Evolutionary conservation across 768 basidiomycete genomes (phyloP).

Genomic region (Pleurotus tuber-regium): DNA sequence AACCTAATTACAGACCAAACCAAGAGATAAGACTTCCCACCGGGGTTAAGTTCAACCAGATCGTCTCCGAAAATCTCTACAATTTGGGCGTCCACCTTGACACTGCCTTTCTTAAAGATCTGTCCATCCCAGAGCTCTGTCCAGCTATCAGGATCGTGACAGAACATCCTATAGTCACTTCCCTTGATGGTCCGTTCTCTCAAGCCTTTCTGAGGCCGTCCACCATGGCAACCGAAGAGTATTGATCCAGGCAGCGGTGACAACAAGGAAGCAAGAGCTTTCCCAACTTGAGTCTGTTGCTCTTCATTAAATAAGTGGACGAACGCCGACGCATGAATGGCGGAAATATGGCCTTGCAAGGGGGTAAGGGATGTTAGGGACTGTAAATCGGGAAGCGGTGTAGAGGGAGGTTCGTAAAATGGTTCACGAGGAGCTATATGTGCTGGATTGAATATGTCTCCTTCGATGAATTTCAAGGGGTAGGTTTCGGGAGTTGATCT

Average conservation of each 20-base stretch:
- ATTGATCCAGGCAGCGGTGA: conserved; percentile 40
- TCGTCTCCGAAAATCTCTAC: conserved; percentile 9
- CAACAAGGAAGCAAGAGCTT: conserved; percentile 39
- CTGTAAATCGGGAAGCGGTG: conserved; percentile 23
- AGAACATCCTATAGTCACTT: conserved; percentile 23
- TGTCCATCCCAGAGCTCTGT: conserved; percentile 31
- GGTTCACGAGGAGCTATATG: conserved; percentile 34
- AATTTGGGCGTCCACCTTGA: conserved; percentile 27
- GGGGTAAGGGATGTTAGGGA: conserved; percentile 40
- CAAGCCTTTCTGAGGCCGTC: conserved; percentile 28
- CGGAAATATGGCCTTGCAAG: conserved; percentile 43
- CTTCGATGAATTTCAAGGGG: conserved; percentile 52
- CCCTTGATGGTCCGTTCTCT: background rate
- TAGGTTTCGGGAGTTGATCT: conserved; percentile 47
- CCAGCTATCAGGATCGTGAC: conserved; percentile 37
- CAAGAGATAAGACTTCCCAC: conserved; percentile 14
- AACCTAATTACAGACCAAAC: conserved; percentile 24
- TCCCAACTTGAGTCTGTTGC: conserved; percentile 39
- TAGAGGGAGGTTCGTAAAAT: conserved; percentile 21
- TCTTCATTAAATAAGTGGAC: conserved; percentile 50
- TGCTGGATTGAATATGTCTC: conserved; percentile 48
- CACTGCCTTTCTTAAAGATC: conserved; percentile 30
- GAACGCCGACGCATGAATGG: conserved; percentile 47
- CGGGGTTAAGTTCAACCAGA: background rate
- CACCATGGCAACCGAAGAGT: conserved; percentile 42